These are phyloP conservation scores for Helotiales sp. DNA, from an alignment of 2,329 filamentous ascomycete species.

Conservation along the genomic window DNA sequence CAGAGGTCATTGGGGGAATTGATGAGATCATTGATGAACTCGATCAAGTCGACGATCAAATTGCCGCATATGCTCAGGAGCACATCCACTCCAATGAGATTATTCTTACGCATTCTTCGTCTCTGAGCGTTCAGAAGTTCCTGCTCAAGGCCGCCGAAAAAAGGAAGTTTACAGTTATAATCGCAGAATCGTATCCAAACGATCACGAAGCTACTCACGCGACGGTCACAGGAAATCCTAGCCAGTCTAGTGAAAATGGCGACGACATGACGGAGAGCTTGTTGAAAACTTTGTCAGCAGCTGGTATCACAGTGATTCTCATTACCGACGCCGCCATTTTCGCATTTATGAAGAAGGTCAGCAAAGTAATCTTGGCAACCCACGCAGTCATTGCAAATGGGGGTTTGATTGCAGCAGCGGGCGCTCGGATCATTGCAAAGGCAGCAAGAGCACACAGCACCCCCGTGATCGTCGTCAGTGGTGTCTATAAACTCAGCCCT, in stretches of 20 bases:
- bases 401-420: constrained; percentile 80
- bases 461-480: constrained; percentile 86
- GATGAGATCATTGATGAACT: constrained; percentile 96
- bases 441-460: constrained; percentile 83
- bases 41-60: constrained; percentile 89
- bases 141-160: constrained; percentile 85
- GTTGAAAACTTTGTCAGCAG: constrained; percentile 76
- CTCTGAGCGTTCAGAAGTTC: constrained; percentile 86
- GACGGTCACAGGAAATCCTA: constrained; percentile 60
- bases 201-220: constrained; percentile 68
- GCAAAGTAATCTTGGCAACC: constrained; percentile 91
- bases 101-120: constrained; percentile 87
- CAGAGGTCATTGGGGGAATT: constrained; percentile 92
- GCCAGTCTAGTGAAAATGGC: constrained; percentile 49
- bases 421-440: constrained; percentile 81
- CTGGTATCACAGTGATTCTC: constrained; percentile 81
- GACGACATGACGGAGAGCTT: constrained; percentile 56
- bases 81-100: constrained; percentile 94
- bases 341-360: constrained; percentile 92
- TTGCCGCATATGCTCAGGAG: constrained; percentile 84
- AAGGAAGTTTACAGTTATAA: constrained; percentile 88
- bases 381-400: constrained; percentile 89
- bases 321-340: constrained; percentile 86
- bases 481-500: constrained; percentile 92
- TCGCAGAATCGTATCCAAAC: constrained; percentile 76